Percentiles rank a stretch among this genome's conserved stretches.
These are phyloP conservation scores for Tetracladium marchalianum DNA, from an alignment of 495 filamentous ascomycete species.

Conservation along the genomic window DNA sequence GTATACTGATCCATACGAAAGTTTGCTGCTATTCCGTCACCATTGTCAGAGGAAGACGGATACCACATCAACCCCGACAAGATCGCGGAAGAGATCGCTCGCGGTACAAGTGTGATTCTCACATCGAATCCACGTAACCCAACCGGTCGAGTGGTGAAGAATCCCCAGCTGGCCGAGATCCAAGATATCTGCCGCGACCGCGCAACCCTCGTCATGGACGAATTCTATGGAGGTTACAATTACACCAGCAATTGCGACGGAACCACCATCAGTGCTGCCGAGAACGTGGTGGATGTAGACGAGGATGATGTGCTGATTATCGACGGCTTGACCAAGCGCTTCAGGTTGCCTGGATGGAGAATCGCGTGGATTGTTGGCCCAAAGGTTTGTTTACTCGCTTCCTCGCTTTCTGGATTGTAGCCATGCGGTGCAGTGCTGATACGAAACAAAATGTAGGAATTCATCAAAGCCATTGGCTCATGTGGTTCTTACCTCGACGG, in stretches of 20 bases:
- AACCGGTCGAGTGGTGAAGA: conserved; percentile 75
- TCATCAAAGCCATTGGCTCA: conserved; percentile 86
- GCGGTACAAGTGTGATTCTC: conserved; percentile 78
- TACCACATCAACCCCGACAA: conserved; percentile 90
- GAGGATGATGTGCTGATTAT: conserved; percentile 77
- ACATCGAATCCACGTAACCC: conserved; percentile 97
- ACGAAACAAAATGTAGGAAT: too few species aligned
- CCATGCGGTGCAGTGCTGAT: neutral
- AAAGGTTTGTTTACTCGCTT: conserved; percentile 37
- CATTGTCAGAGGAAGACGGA: conserved; percentile 68
- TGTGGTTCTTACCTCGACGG: conserved; percentile 95
- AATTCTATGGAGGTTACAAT: conserved; percentile 96
- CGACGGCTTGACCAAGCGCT: conserved; percentile 93
- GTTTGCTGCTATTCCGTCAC: conserved; percentile 87
- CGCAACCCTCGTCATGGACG: conserved; percentile 86
- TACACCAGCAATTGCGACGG: conserved; percentile 89
- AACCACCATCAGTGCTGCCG: conserved; percentile 73
- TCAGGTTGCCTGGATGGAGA: conserved; percentile 92
- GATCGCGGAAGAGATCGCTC: conserved; percentile 81
- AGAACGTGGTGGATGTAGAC: conserved; percentile 67
- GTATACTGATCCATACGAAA: conserved; percentile 21
- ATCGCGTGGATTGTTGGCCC: conserved; percentile 94
- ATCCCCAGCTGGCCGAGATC: conserved; percentile 74
- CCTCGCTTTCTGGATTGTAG: too few species aligned
- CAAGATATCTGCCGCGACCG: conserved; percentile 86